Conservation (phyloP, 2,329 filamentous ascomycete genomes). For the Colletotrichum viniferum region DNA sequence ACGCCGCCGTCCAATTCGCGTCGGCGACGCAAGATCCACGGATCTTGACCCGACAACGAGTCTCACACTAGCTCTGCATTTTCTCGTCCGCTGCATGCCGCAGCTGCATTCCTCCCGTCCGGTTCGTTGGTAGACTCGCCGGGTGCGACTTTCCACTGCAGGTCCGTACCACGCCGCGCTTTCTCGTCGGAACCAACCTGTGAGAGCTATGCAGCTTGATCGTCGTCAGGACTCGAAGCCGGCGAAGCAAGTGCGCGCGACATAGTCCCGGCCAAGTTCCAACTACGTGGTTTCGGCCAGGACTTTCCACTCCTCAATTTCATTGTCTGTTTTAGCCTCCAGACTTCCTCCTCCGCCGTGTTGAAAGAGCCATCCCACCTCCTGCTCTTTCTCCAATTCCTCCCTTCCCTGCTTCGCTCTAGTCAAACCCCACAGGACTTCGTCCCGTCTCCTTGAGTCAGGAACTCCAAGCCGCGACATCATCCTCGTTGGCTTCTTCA, state of each 20-base stretch:
- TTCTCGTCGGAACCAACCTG: slow-evolving; percentile 1
- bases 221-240: not conserved
- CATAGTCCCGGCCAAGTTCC: not conserved
- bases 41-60: slow-evolving; percentile 12
- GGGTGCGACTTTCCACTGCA: slow-evolving; percentile 20
- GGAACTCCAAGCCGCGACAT: slow-evolving; percentile 4
- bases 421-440: slow-evolving; percentile 6
- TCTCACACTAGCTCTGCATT: not conserved
- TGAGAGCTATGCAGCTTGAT: not conserved
- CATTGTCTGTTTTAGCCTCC: not conserved
- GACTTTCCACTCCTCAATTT: not conserved
- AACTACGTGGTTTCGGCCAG: not conserved
- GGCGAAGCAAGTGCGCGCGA: not conserved
- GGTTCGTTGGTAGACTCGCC: slow-evolving; percentile 18
- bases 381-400: not conserved
- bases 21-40: slow-evolving; percentile 6
- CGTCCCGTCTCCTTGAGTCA: slow-evolving; percentile 16
- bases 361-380: slow-evolving; percentile 16
- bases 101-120: slow-evolving; percentile 15
- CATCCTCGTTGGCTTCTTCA: slow-evolving; percentile 9
- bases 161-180: slow-evolving; percentile 8
- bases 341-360: not conserved
- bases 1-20: slow-evolving; percentile 7
- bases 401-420: slow-evolving; percentile 19
- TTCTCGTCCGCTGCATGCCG: slow-evolving; percentile 2